phyloP scores from a whole-genome alignment of 2,329 filamentous ascomycete genomes.

The Colletotrichum tabaci region DNA sequence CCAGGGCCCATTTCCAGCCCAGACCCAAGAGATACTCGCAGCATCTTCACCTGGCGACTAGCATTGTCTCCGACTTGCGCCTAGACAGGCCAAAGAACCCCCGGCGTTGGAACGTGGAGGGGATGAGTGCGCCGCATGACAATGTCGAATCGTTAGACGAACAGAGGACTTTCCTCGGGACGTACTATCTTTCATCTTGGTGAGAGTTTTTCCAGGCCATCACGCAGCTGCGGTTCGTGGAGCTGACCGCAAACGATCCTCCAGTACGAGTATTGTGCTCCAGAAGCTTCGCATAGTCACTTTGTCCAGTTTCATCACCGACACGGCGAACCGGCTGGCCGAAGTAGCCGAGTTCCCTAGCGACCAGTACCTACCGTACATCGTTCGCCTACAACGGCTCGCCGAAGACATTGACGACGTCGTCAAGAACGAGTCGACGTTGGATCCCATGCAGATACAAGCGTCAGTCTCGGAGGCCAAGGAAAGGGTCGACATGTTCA shows the following conservation, averaged over 20 bases:
- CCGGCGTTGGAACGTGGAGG: conserved; percentile 49
- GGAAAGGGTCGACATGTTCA: conserved; percentile 42
- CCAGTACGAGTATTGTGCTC: conserved; percentile 49
- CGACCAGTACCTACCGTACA: conserved; percentile 50
- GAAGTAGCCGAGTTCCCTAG: conserved; percentile 37
- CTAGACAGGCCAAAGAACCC: conserved; percentile 49
- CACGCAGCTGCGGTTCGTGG: background rate
- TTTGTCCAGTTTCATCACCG: conserved; percentile 48
- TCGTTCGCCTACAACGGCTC: conserved; percentile 50
- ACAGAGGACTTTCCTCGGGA: conserved; percentile 49
- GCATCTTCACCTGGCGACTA: conserved; percentile 50
- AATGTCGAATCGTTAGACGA: conserved; percentile 45
- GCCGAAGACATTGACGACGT: conserved; percentile 51
- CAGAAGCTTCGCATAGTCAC: conserved; percentile 51
- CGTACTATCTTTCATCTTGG: conserved; percentile 52
- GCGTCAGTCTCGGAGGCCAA: conserved; percentile 34
- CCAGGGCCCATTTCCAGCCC: conserved; percentile 53
- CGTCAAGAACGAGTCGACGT: conserved; percentile 39
- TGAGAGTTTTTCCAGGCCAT: conserved; percentile 28
- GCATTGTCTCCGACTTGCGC: conserved; percentile 51
- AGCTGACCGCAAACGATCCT: background rate
- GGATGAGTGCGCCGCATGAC: conserved; percentile 1
- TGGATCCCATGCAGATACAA: conserved; percentile 37
- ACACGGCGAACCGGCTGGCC: conserved; percentile 46
- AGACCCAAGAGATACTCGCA: conserved; percentile 48